Evolutionary conservation across 352 stramenopile species (phyloP).

Genomic region (Phytopythium vexans): DNA sequence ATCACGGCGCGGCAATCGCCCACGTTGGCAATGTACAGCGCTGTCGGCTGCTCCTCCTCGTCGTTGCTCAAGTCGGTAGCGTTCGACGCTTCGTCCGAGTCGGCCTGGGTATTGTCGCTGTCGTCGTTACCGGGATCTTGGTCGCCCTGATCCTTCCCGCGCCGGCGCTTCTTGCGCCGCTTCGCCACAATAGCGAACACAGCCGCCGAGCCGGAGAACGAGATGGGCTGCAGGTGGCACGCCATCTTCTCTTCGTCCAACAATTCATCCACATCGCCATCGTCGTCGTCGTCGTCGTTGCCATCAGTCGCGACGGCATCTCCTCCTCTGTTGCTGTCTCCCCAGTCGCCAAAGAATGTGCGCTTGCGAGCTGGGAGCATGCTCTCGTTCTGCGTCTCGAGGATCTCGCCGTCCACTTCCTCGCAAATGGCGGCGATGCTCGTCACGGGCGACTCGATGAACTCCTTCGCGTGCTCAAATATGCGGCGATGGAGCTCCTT

Average conservation of each 20-base stretch:
- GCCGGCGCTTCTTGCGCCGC: slow-evolving; percentile 27
- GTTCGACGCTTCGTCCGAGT: neutral
- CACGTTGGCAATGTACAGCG: slow-evolving; percentile 85
- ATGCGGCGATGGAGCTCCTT: slow-evolving; percentile 78
- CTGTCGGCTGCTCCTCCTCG: slow-evolving; percentile 32
- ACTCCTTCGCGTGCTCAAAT: slow-evolving; percentile 47
- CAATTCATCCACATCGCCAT: slow-evolving; percentile 46
- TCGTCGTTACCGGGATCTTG: slow-evolving; percentile 4
- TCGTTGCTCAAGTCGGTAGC: slow-evolving; percentile 1
- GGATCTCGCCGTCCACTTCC: slow-evolving; percentile 66
- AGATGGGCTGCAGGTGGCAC: slow-evolving; percentile 69
- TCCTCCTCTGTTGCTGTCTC: neutral
- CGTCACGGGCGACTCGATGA: slow-evolving; percentile 41
- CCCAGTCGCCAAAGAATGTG: slow-evolving; percentile 35
- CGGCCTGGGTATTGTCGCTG: slow-evolving; percentile 2
- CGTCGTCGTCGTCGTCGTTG: slow-evolving; percentile 32
- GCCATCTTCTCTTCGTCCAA: slow-evolving; percentile 47
- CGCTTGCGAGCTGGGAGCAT: slow-evolving; percentile 65
- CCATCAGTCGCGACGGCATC: slow-evolving; percentile 2
- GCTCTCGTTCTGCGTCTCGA: slow-evolving; percentile 72
- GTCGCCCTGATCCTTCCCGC: slow-evolving; percentile 7
- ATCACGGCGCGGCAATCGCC: slow-evolving; percentile 90
- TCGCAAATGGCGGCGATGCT: slow-evolving; percentile 63
- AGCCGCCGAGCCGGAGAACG: slow-evolving; percentile 76
- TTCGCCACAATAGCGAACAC: slow-evolving; percentile 67